Evolutionary conservation across 352 stramenopile species (phyloP).

Genomic region (Globisporangium cystogenes): DNA sequence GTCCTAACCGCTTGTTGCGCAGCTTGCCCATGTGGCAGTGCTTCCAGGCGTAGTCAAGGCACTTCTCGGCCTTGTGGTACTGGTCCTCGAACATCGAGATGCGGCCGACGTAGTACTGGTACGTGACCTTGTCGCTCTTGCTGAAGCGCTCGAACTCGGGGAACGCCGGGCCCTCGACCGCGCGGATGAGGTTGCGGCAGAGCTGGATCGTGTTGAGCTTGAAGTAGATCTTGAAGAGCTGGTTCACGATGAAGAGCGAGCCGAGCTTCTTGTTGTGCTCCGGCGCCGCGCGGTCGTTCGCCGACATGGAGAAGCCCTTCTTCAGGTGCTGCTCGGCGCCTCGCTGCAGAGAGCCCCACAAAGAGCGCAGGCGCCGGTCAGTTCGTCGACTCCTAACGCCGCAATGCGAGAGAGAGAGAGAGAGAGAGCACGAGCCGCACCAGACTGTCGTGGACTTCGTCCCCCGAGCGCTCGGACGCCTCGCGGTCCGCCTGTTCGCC

Average conservation of each 20-base stretch:
- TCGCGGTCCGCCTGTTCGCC: conserved; percentile 53
- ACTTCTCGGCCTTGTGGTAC: conserved; percentile 92
- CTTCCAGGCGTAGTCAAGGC: conserved; percentile 91
- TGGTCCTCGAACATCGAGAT: conserved; percentile 98
- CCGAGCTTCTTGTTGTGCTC: conserved; percentile 85
- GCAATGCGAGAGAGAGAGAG: too few species aligned
- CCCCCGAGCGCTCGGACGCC: conserved; percentile 50
- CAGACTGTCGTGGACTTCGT: conserved; percentile 75
- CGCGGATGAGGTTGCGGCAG: conserved; percentile 92
- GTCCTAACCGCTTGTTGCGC: conserved; percentile 82
- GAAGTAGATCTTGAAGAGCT: conserved; percentile 98
- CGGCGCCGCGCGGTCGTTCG: conserved; percentile 69
- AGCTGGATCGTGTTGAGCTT: conserved; percentile 92
- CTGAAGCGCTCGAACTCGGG: conserved; percentile 73
- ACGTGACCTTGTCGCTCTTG: conserved; percentile 92
- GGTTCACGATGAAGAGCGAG: conserved; percentile 92
- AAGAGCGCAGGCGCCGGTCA: too few species aligned
- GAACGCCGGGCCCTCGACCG: conserved; percentile 74
- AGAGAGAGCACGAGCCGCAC: too few species aligned
- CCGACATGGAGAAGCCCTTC: conserved; percentile 81
- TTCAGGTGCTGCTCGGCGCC: conserved; percentile 85
- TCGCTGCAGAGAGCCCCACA: too few species aligned
- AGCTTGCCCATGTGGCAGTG: conserved; percentile 85
- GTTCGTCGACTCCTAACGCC: too few species aligned
- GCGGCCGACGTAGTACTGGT: conserved; percentile 94